These are phyloP conservation scores for Paramecium pentaurelia DNA, from an alignment of 73 alveolate species.

Conservation along the genomic window DNA sequence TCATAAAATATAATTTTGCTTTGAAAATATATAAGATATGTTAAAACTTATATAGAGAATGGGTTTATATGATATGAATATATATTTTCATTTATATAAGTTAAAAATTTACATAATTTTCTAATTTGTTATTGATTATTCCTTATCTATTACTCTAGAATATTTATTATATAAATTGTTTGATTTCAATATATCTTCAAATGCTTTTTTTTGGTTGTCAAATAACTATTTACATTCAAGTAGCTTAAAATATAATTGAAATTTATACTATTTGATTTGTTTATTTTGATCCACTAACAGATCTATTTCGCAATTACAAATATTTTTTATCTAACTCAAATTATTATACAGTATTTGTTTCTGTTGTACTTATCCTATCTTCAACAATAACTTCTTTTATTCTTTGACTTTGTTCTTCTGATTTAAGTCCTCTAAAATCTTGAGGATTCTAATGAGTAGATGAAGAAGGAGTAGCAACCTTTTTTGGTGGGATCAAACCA, in stretches of 20 bases:
- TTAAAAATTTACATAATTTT: constrained; percentile 1
- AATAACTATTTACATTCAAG: constrained; percentile 20
- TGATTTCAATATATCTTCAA: background rate
- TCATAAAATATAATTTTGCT: background rate
- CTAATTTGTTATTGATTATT: background rate
- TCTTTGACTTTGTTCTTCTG: constrained; percentile 34
- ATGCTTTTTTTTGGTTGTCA: background rate
- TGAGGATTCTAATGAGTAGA: background rate
- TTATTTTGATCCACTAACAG: background rate
- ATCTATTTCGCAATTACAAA: background rate
- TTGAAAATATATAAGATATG: background rate
- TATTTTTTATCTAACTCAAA: background rate
- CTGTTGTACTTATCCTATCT: constrained; percentile 25
- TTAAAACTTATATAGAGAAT: background rate
- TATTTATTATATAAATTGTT: constrained; percentile 20
- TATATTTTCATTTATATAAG: constrained; percentile 9
- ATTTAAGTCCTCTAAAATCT: constrained; percentile 4
- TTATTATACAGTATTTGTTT: background rate
- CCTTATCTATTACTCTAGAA: background rate
- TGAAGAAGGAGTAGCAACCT: background rate
- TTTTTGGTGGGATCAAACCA: background rate
- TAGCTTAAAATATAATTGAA: background rate
- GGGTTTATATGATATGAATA: background rate
- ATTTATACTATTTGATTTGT: background rate
- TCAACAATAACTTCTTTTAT: background rate